Evolutionary conservation across 208 protist species (phyloP).

Genomic region (Wallacemonas collosoma): DNA sequence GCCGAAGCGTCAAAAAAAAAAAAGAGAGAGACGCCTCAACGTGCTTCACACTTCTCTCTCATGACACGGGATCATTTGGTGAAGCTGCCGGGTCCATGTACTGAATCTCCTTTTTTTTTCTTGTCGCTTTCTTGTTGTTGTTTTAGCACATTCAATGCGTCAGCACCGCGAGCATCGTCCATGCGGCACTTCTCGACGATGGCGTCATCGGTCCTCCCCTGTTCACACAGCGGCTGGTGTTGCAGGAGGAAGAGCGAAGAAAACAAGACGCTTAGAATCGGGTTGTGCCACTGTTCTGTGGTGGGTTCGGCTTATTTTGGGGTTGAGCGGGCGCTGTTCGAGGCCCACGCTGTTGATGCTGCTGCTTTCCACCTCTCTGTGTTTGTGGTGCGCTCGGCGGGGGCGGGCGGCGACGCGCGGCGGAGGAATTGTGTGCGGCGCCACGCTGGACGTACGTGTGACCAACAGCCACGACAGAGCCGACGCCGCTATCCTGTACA

Average conservation of each 20-base stretch:
- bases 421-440: conserved; percentile 7
- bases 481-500: conserved; percentile 69
- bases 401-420: conserved; percentile 13
- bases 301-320: background rate
- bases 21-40: background rate
- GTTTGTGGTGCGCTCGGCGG: conserved; percentile 2
- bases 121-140: background rate
- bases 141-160: background rate
- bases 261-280: conserved; percentile 7
- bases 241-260: background rate
- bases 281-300: conserved; percentile 10
- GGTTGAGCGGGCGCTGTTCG: conserved; percentile 12
- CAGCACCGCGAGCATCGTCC: no score
- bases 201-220: no score
- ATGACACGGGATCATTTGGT: no score
- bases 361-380: background rate
- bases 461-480: conserved; percentile 64
- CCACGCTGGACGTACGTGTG: conserved; percentile 68
- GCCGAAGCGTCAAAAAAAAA: conserved; percentile 1
- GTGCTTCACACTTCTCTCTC: no score
- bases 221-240: no score
- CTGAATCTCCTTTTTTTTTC: background rate
- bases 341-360: conserved; percentile 17
- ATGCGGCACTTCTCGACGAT: no score
- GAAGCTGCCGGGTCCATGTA: no score